Evolutionary conservation across 495 filamentous ascomycete species (phyloP), one percentile per base, ranked within the genome.

Genomic region (Daldinia decipiens): DNA sequence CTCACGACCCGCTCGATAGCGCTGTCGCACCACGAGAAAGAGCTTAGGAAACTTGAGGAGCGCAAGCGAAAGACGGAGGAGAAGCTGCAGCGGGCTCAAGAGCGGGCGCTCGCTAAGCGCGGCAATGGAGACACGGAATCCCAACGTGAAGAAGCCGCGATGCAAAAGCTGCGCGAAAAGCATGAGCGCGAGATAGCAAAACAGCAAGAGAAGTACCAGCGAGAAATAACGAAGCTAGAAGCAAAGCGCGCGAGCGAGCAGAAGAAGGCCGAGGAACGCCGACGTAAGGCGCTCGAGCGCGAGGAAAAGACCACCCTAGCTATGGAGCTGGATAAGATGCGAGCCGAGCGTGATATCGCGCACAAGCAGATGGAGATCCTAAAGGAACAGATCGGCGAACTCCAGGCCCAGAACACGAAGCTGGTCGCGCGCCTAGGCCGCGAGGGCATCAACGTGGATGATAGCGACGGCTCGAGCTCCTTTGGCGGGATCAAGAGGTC

Each of bases 1-100:
- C 68, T 59, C 17, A 75, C 79, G 15, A 76, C 76, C 0, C 64
- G 40, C 43, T 75, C 51, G 76, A 71, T 27, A 77, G 77, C 24
- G 66, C 71, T 50, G 3, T 50, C 81, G 0, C 83, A 83, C 43
- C 83, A 92, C 65, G 89, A 94, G 34, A 91, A 89, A 66, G 92
- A 95, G 9, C 84, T 97, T 2, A 79, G 82, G 40, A 95, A 94
- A 68, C 86, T 97, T 0, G 85, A 92, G 12, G 83, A 89, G 6
- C 88, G 89, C 63, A 90, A 90, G 65, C 84, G 84, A 40, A 89
- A 91, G 62, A 82, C 92, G 2, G 87, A 93, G 21, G 87, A 89
- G 40, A 92, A 93, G 71, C 80, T 97, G 0, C 73, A 65, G 79
- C 83, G 86, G 61, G 80, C 82, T 26, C 80, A 84, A 13, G 82